Conservation (phyloP, 306 rosid species). For the Vachellia pachyceras region DNA sequence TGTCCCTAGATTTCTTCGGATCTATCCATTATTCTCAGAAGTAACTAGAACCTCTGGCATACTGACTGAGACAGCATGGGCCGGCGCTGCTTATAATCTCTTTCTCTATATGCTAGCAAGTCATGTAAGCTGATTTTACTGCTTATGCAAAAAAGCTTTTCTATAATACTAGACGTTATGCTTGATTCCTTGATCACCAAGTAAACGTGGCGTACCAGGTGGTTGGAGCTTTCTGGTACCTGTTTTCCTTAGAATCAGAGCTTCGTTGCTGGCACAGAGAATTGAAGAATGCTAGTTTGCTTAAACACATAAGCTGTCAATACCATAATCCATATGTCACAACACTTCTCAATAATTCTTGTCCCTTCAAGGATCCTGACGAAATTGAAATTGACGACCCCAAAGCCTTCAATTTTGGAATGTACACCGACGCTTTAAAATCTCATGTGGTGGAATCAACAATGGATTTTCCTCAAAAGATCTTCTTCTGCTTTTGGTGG, state of each 20-base stretch:
- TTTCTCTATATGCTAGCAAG: conserved; percentile 84
- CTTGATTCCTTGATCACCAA: too few species aligned
- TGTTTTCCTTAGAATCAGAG: not conserved
- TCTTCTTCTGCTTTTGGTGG: not conserved
- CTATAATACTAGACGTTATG: not conserved
- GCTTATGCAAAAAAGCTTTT: not conserved
- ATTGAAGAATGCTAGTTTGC: not conserved
- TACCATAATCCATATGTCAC: not conserved
- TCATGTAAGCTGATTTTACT: conserved; percentile 45
- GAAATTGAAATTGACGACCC: not conserved
- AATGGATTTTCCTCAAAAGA: not conserved
- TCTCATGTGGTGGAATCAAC: not conserved
- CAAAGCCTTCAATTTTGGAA: not conserved
- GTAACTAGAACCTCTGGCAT: conserved; percentile 76
- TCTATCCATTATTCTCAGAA: conserved; percentile 66
- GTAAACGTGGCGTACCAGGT: conserved; percentile 39
- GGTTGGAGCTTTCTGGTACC: conserved; percentile 19
- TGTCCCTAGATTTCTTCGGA: conserved; percentile 72
- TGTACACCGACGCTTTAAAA: not conserved
- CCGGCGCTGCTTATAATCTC: conserved; percentile 85
- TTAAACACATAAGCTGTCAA: not conserved
- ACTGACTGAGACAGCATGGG: conserved; percentile 81
- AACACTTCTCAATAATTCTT: not conserved
- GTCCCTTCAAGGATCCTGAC: not conserved
- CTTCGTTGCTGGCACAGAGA: not conserved